Conservation (phyloP, 164 flowering plant genomes). For the Euptelea pleiosperma region DNA sequence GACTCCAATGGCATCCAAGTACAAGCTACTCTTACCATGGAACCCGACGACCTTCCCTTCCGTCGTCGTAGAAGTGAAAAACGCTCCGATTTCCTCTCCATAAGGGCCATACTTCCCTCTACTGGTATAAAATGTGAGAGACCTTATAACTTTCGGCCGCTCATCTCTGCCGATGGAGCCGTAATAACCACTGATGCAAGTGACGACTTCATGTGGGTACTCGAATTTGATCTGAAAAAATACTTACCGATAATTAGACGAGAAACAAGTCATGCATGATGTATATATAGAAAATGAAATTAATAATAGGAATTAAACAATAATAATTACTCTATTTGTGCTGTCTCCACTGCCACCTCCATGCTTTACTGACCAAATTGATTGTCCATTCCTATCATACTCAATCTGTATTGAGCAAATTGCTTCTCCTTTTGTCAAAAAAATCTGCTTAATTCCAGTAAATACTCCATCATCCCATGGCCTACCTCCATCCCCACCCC, state of each 20-base stretch:
- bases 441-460: slow-evolving; percentile 65
- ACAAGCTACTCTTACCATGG: slow-evolving; percentile 72
- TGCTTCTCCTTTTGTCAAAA: slow-evolving; percentile 44
- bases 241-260: too few species aligned
- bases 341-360: slow-evolving; percentile 49
- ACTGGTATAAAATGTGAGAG: slow-evolving; percentile 59
- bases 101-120: slow-evolving; percentile 73
- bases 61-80: slow-evolving; percentile 61
- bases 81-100: slow-evolving; percentile 71
- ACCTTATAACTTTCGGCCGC: slow-evolving; percentile 36
- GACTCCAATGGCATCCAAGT: slow-evolving; percentile 81
- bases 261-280: not conserved
- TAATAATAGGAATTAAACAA: not conserved
- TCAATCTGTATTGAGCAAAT: slow-evolving; percentile 67
- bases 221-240: slow-evolving; percentile 54
- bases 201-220: slow-evolving; percentile 66
- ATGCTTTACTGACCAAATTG: slow-evolving; percentile 69
- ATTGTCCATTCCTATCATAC: slow-evolving; percentile 73
- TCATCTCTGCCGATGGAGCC: slow-evolving; percentile 36
- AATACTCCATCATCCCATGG: slow-evolving; percentile 90
- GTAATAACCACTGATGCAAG: slow-evolving; percentile 61
- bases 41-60: slow-evolving; percentile 85
- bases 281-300: not conserved
- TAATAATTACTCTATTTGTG: slow-evolving; percentile 41
- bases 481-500: slow-evolving; percentile 89